Percentiles rank a stretch among this genome's conserved stretches.
Conservation (phyloP, 148 eudicot genomes). For the Vaccinium myrtillus region DNA sequence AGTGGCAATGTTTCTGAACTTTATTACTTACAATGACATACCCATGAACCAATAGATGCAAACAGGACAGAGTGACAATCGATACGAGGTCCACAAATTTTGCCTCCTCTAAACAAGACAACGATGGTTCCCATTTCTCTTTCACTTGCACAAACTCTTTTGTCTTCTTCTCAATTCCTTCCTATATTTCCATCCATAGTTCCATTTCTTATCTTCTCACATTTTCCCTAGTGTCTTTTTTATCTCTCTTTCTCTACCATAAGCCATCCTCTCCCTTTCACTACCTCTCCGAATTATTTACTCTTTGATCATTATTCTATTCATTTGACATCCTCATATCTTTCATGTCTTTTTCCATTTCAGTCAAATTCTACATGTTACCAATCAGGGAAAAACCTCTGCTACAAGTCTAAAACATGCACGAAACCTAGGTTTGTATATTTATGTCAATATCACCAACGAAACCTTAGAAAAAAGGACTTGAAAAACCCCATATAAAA, state of each 20-base stretch:
- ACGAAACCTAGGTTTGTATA: too few species aligned
- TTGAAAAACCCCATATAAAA: too few species aligned
- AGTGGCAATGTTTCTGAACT: too few species aligned
- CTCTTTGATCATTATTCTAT: neutral
- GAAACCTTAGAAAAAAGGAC: too few species aligned
- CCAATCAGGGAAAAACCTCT: too few species aligned
- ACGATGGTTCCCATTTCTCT: neutral
- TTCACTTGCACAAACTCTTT: neutral
- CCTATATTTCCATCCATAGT: neutral
- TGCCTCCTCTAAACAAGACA: neutral
- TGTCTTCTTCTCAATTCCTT: neutral
- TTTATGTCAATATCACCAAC: too few species aligned
- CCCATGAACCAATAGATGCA: neutral
- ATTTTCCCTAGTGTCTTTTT: neutral
- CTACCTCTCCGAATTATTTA: neutral
- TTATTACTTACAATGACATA: neutral
- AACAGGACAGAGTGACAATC: neutral
- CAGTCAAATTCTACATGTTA: neutral
- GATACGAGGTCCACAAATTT: neutral
- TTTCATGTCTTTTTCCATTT: neutral
- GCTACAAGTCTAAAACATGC: too few species aligned
- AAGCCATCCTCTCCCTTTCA: neutral
- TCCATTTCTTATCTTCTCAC: neutral
- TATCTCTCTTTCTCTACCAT: neutral
- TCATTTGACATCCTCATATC: neutral